Base-by-base conservation (phyloP, 2,329 filamentous ascomycete species). In the Diaporthe vexans region DNA sequence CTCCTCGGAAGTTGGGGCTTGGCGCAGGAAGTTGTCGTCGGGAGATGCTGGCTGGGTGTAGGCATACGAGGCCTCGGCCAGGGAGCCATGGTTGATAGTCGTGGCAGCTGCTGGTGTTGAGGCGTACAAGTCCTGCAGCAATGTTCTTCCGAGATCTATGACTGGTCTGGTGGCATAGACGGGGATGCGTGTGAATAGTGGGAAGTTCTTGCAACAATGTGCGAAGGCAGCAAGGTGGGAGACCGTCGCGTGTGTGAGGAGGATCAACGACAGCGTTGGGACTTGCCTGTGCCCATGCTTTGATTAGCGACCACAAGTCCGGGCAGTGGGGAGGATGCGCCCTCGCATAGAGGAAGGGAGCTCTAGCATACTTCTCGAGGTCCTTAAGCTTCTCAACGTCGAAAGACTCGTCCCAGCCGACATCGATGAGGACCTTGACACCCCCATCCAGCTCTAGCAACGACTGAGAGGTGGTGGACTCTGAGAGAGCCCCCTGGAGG, bases 201-300 rank as follows among this genome's bases (percentile, higher is more conserved):
- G 95, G 76, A 98, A 94, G 83, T 98, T 93, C 84, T 98, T 98
- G 91, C 97, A 98, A 86, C 95, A 98, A 83, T 98, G 95, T 57
- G 94, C 95, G 82, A 94, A 98, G 74, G 97, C 97, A 78, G 94
- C 96, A 73, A 99, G 90, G 85, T 99, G 97, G 69, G 94, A 92
- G 69, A 94, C 90, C 0, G 96, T 99, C 76, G 97, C 94, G 83
- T 99, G 97, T 1, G 97, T 99, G 78, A 99, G 90, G 54, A 99
- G 94, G 79, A 99, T 93, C 78, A 99, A 89, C 4, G 97, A 98
- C 57, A 99, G 89, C 0, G 96, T 97, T 29, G 96, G 94, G 13
- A 97, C 91, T 86, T 97, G 94, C 87, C 95, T 97, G 78, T 29
- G 75, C 46, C 26, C 43, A 35, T 71, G 80, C 71, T 15, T 71